These are phyloP conservation scores for Botrytis tulipae DNA, from an alignment of 2,329 filamentous ascomycete genomes.

Conservation along the genomic window DNA sequence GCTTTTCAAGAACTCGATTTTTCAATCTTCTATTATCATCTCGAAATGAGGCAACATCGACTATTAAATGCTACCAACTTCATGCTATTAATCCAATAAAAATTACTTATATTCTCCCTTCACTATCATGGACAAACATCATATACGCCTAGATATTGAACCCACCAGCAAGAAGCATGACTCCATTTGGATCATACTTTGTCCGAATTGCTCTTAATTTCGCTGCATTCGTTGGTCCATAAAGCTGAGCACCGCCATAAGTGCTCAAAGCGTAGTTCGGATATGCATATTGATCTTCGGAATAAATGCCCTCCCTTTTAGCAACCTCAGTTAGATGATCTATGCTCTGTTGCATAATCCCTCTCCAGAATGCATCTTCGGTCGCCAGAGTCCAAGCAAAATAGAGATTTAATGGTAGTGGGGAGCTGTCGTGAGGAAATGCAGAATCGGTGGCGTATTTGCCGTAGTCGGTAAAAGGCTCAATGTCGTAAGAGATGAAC, in stretches of 20 bases:
- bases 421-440: constrained; percentile 36
- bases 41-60: neutral
- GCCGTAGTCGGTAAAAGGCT: constrained; percentile 38
- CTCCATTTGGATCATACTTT: constrained; percentile 32
- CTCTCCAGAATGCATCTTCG: constrained; percentile 37
- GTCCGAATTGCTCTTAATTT: constrained; percentile 29
- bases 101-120: neutral
- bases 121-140: neutral
- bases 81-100: neutral
- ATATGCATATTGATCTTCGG: constrained; percentile 27
- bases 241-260: constrained; percentile 29
- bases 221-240: constrained; percentile 39
- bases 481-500: constrained; percentile 35
- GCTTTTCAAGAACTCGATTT: neutral
- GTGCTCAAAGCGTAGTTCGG: constrained; percentile 30
- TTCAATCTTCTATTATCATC: neutral
- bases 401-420: constrained; percentile 35
- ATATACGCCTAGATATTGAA: constrained; percentile 20
- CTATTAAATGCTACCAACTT: neutral
- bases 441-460: constrained; percentile 37
- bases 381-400: constrained; percentile 31
- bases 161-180: constrained; percentile 34
- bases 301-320: constrained; percentile 35
- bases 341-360: constrained; percentile 30
- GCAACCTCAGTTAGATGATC: constrained; percentile 35